phyloP scores from a whole-genome alignment of 768 basidiomycete species.

The Trichaptum fuscoviolaceum region DNA sequence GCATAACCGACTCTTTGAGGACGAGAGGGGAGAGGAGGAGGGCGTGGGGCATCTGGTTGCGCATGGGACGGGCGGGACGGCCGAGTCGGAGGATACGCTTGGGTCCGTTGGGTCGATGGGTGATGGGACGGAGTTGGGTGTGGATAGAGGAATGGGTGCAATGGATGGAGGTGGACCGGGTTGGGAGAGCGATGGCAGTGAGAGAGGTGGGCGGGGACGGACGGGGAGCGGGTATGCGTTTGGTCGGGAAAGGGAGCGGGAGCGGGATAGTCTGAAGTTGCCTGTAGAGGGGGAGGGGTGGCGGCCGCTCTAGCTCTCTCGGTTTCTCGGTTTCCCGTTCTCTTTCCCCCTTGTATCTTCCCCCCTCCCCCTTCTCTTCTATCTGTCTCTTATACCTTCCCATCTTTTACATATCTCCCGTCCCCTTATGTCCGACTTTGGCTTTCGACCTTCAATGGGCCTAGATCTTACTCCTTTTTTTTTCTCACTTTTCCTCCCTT shows the following conservation, averaged over 20 bases:
- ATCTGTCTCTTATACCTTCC: too few species aligned
- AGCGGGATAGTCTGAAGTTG: not conserved
- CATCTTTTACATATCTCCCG: too few species aligned
- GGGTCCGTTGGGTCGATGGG: too few species aligned
- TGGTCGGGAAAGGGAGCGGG: not conserved
- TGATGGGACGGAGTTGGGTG: not conserved
- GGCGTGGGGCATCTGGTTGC: too few species aligned
- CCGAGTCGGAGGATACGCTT: too few species aligned
- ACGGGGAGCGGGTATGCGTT: not conserved
- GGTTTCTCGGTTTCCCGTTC: too few species aligned
- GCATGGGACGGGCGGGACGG: too few species aligned
- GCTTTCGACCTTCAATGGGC: too few species aligned
- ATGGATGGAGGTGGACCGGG: too few species aligned
- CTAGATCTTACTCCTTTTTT: too few species aligned
- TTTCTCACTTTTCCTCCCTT: too few species aligned
- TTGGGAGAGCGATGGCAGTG: not conserved
- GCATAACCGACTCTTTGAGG: slow-evolving; percentile 8
- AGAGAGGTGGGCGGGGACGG: not conserved
- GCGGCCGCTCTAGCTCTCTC: not conserved
- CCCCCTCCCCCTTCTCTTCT: not conserved
- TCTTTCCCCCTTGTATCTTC: not conserved
- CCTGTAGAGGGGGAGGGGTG: not conserved
- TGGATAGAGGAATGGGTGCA: not conserved
- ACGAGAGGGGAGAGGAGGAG: not conserved
- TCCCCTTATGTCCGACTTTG: too few species aligned